Conservation (phyloP, 2,329 filamentous ascomycete species). For the Fonsecaea pugnacius region DNA sequence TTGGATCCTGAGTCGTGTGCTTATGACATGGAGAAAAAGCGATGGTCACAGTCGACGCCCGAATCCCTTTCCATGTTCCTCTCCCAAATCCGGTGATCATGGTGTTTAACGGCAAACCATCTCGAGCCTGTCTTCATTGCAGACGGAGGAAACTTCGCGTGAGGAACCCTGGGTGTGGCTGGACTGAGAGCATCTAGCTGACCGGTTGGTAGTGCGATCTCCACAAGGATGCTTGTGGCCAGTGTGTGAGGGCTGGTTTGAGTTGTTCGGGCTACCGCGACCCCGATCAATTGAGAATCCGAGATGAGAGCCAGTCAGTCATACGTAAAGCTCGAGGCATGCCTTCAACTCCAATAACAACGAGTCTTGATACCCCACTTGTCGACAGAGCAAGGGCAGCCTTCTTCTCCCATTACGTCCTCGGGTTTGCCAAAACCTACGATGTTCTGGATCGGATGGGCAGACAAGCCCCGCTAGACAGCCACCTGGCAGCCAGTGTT, state of each 20-base stretch:
- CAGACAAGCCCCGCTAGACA: conserved; percentile 24
- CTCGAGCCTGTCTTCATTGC: conserved; percentile 34
- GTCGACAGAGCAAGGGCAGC: conserved; percentile 34
- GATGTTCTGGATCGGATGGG: conserved; percentile 30
- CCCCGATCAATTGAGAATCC: conserved; percentile 39
- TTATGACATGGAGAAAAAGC: background rate
- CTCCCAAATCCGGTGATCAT: conserved; percentile 17
- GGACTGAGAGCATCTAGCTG: conserved; percentile 3
- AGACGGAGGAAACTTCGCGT: conserved; percentile 36
- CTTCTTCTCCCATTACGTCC: conserved; percentile 34
- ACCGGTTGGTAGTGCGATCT: conserved; percentile 39
- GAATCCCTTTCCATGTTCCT: conserved; percentile 16
- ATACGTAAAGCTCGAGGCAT: conserved; percentile 18
- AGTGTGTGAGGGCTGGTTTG: conserved; percentile 41
- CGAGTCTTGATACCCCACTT: conserved; percentile 21
- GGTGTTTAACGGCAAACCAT: conserved; percentile 35
- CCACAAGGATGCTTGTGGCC: conserved; percentile 40
- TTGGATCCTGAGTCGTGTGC: background rate
- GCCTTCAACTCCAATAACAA: background rate
- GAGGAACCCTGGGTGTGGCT: background rate
- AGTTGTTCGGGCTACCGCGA: conserved; percentile 42
- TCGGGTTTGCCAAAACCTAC: conserved; percentile 33
- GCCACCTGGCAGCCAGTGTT: conserved; percentile 37
- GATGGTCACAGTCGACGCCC: background rate
- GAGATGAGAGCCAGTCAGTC: conserved; percentile 38